phyloP scores from a whole-genome alignment of 306 rosid species.

The Carpinus viminea region DNA sequence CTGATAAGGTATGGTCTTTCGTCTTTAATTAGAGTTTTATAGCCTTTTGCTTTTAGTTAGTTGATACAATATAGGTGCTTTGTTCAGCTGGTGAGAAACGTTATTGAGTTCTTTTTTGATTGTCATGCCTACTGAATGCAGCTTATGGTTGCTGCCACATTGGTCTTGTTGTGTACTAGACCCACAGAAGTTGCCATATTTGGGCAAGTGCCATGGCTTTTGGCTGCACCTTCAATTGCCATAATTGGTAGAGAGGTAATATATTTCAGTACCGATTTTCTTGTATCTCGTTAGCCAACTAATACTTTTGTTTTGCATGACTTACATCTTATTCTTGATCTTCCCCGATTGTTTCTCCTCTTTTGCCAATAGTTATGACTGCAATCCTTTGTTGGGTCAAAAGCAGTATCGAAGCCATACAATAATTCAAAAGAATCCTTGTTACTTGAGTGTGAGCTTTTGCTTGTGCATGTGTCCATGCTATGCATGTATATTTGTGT shows the following conservation, averaged over 20 bases:
- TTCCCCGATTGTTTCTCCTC: not conserved
- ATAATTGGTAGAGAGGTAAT: slow-evolving; percentile 97
- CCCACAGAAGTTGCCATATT: slow-evolving; percentile 62
- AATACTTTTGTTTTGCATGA: not conserved
- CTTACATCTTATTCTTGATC: not conserved
- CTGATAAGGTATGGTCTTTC: slow-evolving; percentile 79
- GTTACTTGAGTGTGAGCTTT: not conserved
- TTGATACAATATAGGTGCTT: not conserved
- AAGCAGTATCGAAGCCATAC: not conserved
- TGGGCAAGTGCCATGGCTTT: slow-evolving; percentile 77
- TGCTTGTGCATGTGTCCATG: not conserved
- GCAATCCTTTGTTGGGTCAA: not conserved
- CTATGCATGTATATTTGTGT: not conserved
- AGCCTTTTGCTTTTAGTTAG: slow-evolving; percentile 10
- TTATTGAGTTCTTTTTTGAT: slow-evolving; percentile 12
- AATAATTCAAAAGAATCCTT: not conserved
- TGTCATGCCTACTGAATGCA: slow-evolving; percentile 42
- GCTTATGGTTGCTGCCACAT: slow-evolving; percentile 98
- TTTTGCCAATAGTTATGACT: not conserved
- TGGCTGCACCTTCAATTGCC: slow-evolving; percentile 78
- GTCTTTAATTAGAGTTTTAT: not conserved
- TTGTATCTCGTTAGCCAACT: not conserved
- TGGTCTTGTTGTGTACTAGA: slow-evolving; percentile 79
- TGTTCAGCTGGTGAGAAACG: slow-evolving; percentile 6
- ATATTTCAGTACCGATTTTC: not conserved